Evolutionary conservation across 805 yeast genomes (phyloP), one percentile per base, ranked within the genome.

Genomic region (Wickerhamomyces queroliae): DNA sequence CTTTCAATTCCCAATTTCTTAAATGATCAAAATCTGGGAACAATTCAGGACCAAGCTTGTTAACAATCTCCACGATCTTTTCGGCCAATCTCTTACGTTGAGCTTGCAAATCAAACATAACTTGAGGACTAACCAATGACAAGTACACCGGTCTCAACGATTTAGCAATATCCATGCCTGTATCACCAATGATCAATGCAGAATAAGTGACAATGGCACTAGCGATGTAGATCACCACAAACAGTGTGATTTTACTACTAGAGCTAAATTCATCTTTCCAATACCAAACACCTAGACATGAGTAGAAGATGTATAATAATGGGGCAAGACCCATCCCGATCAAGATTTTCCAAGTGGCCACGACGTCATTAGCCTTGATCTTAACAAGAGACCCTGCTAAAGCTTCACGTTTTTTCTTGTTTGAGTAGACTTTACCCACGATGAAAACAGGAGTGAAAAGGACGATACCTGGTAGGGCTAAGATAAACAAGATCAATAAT

Each of bases 271-370:
- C n/a, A n/a, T n/a, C 42, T 56, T 67, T 48, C 59, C 51, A 46
- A 58, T 46, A 41, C 41, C 57, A 57, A 2, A 66, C 52, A 17
- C 86, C 82, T 13, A 84, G 46, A 3, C 74, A 58, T 0, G 97
- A 88, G 63, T 93, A 93, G 41, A 84, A 67, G 27, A 80, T 76
- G 66, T 91, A 93, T 22, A 93, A 66, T 31, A 87, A 59, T 3
- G 99, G 99, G 0, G 97, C 95, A 39, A 87, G 64, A 5, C 91
- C 95, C 75, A 93, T 74, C 25, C 90, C 80, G 29, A 91, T 88
- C 46, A 93, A 68, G 35, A 93, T 82, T 62, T 93, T 93, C 99
- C 99, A 93, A 2, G 98, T 90, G 2, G 98, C 98, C 43, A 93
- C 76, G 20, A 93, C 97, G 61, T 93, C 99, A 41, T 80, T 83